These are phyloP conservation scores for Paraphaeosphaeria sporulosa DNA, from an alignment of 2,329 filamentous ascomycete genomes.

Conservation along the genomic window DNA sequence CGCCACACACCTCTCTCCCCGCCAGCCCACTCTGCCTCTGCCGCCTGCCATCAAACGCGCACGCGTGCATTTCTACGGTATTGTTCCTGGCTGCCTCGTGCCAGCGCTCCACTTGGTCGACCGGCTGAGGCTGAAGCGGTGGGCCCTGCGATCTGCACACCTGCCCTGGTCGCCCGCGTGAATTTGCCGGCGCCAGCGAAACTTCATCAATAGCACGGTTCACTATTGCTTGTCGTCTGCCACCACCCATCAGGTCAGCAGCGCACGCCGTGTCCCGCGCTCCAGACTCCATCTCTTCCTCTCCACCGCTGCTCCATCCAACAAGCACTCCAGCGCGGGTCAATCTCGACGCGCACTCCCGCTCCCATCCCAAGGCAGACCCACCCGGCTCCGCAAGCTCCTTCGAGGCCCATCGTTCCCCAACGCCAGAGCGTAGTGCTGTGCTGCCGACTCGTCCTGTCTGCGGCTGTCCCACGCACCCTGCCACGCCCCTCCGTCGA, in stretches of 20 bases:
- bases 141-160: constrained; percentile 46
- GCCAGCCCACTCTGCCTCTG: too few relatives aligned
- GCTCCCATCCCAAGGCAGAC: constrained; percentile 32
- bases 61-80: constrained; percentile 16
- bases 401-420: constrained; percentile 38
- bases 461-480: constrained; percentile 35
- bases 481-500: constrained; percentile 37
- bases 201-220: constrained; percentile 29
- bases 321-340: constrained; percentile 6
- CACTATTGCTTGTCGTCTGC: constrained; percentile 12
- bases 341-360: constrained; percentile 17
- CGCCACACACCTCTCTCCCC: constrained; percentile 26
- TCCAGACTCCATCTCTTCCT: constrained; percentile 10
- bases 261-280: constrained; percentile 9
- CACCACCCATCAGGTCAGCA: constrained; percentile 9
- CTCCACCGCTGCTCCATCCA: constrained; percentile 11
- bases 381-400: constrained; percentile 46
- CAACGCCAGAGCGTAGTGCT: constrained; percentile 28
- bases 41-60: background rate
- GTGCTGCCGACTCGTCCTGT: constrained; percentile 34
- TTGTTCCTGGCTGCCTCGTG: constrained; percentile 41
- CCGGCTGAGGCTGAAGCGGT: constrained; percentile 49
- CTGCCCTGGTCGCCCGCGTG: constrained; percentile 43
- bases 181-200: constrained; percentile 42
- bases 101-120: constrained; percentile 44